These are phyloP conservation scores for Lentinus polychrous DNA, from an alignment of 1,284 basidiomycete species.

Conservation along the genomic window DNA sequence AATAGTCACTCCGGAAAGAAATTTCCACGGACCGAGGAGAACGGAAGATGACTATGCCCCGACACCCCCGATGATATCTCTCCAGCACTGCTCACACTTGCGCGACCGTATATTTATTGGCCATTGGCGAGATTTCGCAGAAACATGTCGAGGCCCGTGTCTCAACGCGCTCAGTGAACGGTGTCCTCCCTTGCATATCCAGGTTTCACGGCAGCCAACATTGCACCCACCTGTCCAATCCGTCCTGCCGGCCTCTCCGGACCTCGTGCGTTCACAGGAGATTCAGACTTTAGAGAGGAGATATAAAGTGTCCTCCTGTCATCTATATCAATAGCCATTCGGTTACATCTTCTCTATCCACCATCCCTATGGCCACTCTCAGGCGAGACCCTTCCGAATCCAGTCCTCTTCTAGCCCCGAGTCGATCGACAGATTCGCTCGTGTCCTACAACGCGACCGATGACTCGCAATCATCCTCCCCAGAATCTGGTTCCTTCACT, in stretches of 20 bases:
- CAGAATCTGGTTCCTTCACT: slow-evolving; percentile 12
- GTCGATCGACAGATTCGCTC: slow-evolving; percentile 1
- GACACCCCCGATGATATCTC: background rate
- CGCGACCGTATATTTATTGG: background rate
- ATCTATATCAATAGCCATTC: background rate
- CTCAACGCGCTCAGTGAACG: slow-evolving; percentile 1
- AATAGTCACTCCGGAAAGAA: background rate
- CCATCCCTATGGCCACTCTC: slow-evolving; percentile 7
- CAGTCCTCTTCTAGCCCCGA: slow-evolving; percentile 7
- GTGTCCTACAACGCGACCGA: slow-evolving; percentile 7
- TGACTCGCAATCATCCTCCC: slow-evolving; percentile 11
- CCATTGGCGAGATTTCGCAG: background rate
- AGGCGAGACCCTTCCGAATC: slow-evolving; percentile 8
- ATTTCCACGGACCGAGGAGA: slow-evolving; percentile 3
- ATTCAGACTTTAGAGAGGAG: slow-evolving; percentile 2
- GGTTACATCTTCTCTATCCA: background rate
- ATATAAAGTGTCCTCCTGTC: slow-evolving; percentile 1
- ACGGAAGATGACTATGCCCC: slow-evolving; percentile 8
- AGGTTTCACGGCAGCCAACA: background rate
- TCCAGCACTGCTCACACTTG: background rate
- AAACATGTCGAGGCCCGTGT: background rate
- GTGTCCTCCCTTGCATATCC: background rate
- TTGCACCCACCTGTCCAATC: background rate
- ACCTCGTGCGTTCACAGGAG: slow-evolving; percentile 5
- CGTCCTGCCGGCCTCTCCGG: slow-evolving; percentile 1